Base-by-base conservation (phyloP, 139 green algal species). In the Chlorella sp. region DNA sequence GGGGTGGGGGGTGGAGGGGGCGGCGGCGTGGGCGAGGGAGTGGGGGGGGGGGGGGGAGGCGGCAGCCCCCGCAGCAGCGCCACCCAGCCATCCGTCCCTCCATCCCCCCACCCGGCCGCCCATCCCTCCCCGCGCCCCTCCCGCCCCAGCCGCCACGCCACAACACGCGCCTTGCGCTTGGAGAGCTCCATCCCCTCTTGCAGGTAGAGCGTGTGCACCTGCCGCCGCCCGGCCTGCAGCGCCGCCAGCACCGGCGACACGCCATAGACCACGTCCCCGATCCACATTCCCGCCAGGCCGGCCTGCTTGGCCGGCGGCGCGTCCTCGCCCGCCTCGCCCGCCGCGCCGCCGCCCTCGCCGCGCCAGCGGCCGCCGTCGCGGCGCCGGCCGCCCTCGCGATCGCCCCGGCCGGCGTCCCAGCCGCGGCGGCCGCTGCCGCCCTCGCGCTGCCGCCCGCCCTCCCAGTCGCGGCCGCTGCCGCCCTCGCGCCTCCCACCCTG, bases 241-340 rank as follows among this genome's bases (percentile, higher is more conserved):
- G 92, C 92, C 38, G 87, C 83, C 67, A 92, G 78, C 43, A 96
- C 83, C 0, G 92, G 91, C 29, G 88, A 83, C 43, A 94, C 87
- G 19, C 92, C 92, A 63, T 95, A 96, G 79, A 96, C 59, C n/a
- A 74, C 84, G 35, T 88, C 83, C 1, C 74, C 83, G 8, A 66
- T 11, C 78, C 72, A 76, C 21, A 58, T 50, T 17, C 62, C 35
- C 1, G 56, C 45, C 70, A 68, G 56, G 29, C 67, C 36, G 67
- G 50, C 38, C 58, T 40, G 58, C 21, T 65, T 27, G 25, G 29
- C 8, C 15, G 8, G 58, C 58, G 5, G 27, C 58, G 6, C 6
- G 21, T 65, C 58, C 6, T 41, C 8, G 17, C 21, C 23, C 8
- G 8, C 58, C 25, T 6, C 31, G 7, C 17, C 27, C 6, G 17